These are phyloP conservation scores for Lupinus albus DNA, from an alignment of 306 rosid species.

Conservation along the genomic window DNA sequence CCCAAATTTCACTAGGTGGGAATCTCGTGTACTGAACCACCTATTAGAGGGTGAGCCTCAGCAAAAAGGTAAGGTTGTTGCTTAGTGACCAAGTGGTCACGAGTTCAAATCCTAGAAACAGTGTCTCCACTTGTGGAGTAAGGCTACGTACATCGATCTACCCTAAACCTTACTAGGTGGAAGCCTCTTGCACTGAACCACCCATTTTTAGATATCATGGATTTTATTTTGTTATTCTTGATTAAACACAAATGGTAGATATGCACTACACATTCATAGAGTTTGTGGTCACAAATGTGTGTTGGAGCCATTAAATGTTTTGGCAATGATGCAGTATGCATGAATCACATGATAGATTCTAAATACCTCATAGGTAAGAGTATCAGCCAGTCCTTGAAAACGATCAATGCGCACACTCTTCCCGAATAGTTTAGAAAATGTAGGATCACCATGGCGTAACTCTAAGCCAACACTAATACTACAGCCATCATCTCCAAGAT, in stretches of 20 bases:
- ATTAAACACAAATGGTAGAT: not conserved
- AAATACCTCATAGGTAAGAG: conserved; percentile 79
- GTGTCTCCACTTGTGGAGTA: too few species aligned
- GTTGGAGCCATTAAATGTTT: conserved; percentile 15
- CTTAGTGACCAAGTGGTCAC: too few species aligned
- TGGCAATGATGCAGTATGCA: too few species aligned
- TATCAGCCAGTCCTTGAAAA: conserved; percentile 78
- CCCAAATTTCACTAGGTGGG: too few species aligned
- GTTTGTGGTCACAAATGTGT: not conserved
- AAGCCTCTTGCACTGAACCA: too few species aligned
- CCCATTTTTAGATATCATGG: not conserved
- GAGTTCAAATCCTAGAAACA: too few species aligned
- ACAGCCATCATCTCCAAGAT: conserved; percentile 76
- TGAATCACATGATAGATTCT: conserved; percentile 33
- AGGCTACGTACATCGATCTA: too few species aligned
- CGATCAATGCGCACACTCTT: conserved; percentile 83
- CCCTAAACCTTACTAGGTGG: too few species aligned
- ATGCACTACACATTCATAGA: too few species aligned
- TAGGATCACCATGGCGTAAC: conserved; percentile 84
- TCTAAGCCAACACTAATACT: conserved; percentile 72
- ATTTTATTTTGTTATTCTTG: conserved; percentile 11
- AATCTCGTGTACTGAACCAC: too few species aligned
- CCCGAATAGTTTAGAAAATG: conserved; percentile 81
- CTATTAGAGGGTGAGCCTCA: too few species aligned
- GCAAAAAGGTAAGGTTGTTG: too few species aligned